These are phyloP conservation scores for Astrocystis sublimbata DNA, from an alignment of 495 filamentous ascomycete species.

Conservation along the genomic window DNA sequence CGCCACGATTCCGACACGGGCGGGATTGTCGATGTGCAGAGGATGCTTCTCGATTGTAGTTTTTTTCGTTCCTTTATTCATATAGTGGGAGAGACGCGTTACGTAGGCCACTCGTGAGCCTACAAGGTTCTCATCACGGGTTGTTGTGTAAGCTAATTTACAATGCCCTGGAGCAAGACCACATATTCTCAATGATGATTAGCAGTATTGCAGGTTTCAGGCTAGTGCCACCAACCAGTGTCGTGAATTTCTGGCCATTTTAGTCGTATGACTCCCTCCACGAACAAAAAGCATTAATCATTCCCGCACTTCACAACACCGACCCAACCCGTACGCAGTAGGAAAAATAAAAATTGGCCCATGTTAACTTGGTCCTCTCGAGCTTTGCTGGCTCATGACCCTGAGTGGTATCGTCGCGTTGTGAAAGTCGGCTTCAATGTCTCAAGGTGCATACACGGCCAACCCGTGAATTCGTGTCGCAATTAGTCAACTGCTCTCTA, in stretches of 20 bases:
- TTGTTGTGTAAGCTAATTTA: conserved; percentile 30
- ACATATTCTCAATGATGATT: conserved; percentile 20
- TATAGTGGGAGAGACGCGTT: no score
- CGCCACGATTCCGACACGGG: no score
- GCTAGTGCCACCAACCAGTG: conserved; percentile 26
- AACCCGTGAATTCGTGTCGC: conserved; percentile 6
- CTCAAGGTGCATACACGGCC: conserved; percentile 8
- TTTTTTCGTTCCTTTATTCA: no score
- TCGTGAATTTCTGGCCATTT: conserved; percentile 21
- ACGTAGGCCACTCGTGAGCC: no score
- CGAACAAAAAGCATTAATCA: conserved; percentile 33
- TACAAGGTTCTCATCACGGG: not conserved
- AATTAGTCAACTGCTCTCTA: conserved; percentile 49
- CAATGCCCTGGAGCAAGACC: conserved; percentile 29
- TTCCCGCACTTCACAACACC: conserved; percentile 39
- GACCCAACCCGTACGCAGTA: conserved; percentile 38
- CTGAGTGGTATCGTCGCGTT: conserved; percentile 28
- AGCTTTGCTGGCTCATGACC: conserved; percentile 29
- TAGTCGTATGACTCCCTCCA: conserved; percentile 24
- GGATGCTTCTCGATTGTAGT: no score
- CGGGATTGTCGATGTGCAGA: no score
- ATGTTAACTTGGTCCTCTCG: conserved; percentile 24
- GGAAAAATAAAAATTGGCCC: conserved; percentile 36
- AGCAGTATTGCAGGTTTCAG: conserved; percentile 16
- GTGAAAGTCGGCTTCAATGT: conserved; percentile 30